Conservation (phyloP, 2,329 filamentous ascomycete species). For the Tothia fuscella region DNA sequence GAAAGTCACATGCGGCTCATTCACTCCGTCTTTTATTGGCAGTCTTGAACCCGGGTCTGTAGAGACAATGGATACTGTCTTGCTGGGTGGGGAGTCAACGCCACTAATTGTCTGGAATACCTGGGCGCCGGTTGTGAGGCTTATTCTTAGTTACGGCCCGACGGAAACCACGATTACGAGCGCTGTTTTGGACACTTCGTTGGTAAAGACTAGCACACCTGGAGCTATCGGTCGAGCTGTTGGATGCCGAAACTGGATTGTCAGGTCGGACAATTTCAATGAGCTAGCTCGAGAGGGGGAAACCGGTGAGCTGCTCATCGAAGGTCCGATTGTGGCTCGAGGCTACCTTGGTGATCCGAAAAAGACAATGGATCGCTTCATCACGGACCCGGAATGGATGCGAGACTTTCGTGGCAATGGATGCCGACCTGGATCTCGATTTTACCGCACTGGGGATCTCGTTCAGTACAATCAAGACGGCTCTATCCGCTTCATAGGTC, state of each 20-base stretch:
- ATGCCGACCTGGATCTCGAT: constrained; percentile 31
- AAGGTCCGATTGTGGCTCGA: constrained; percentile 74
- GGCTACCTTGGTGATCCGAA: constrained; percentile 82
- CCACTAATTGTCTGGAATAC: constrained; percentile 22
- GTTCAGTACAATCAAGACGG: constrained; percentile 70
- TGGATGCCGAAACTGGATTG: constrained; percentile 75
- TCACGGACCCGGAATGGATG: constrained; percentile 33
- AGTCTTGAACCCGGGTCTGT: constrained; percentile 21
- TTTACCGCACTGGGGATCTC: constrained; percentile 83
- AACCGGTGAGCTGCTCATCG: constrained; percentile 79
- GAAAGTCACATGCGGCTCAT: constrained; percentile 29
- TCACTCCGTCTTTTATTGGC: constrained; percentile 32
- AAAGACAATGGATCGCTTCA: constrained; percentile 54
- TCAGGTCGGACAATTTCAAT: constrained; percentile 54
- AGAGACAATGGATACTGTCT: constrained; percentile 18
- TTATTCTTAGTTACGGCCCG: constrained; percentile 31
- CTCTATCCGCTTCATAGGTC: constrained; percentile 76
- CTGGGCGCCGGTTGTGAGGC: constrained; percentile 24
- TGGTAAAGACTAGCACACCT: constrained; percentile 41
- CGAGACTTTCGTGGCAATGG: constrained; percentile 35
- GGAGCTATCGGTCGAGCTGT: constrained; percentile 41
- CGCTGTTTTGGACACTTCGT: constrained; percentile 52
- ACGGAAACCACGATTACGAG: constrained; percentile 57
- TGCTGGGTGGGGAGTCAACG: constrained; percentile 23
- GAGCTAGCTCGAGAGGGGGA: constrained; percentile 66